Evolutionary conservation across 2,329 filamentous ascomycete species (phyloP), one percentile per base, ranked within the genome.

Genomic region (Ophiostoma triangulosporum): DNA sequence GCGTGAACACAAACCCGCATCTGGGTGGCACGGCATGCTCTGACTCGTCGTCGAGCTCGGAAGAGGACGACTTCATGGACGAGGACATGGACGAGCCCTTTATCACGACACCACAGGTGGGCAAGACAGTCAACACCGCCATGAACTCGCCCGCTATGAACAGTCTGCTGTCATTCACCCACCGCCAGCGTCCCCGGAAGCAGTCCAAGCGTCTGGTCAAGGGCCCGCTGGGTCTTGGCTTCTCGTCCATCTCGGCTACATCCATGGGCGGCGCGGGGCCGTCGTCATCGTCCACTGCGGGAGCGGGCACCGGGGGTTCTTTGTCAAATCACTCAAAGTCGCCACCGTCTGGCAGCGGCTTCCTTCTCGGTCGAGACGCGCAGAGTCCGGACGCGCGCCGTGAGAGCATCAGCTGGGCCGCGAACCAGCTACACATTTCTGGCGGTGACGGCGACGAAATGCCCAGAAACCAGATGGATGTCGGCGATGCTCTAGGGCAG

Each of bases 331-430:
- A 55, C 29, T 87, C 88, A 11, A 82, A 81, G 54, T 95, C 89
- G 15, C 89, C 50, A 0, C 52, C 91, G 9, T 87, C 90, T 0
- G 66, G 61, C 31, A 38, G 26, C 26, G 26, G 35, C 2, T 68
- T 65, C 48, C 43, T 67, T 1, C 48, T 56, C 12, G 56, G 35
- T 3, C 43, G 53, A 0, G 54, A 54, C 29, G 48, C 22, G 26
- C 57, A 55, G 32, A 27, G 50, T 36, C 59, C 70, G 4, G 72
- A 76, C 36, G 76, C 84, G 8, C 77, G 91, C 45, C 77, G 91
- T 43, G 90, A 96, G 67, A 95, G 88, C 65, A 82, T 97, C 56
- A 94, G 87, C 59, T 82, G 93, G 72, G 88, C 90, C 35, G 90
- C 90, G 15, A 90, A 93, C 60, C 88, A 95, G 61, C 70, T 96